Evolutionary conservation across 352 stramenopile genomes (phyloP), one percentile per base, ranked within the genome.

Genomic region (Phytophthora sansomeana): DNA sequence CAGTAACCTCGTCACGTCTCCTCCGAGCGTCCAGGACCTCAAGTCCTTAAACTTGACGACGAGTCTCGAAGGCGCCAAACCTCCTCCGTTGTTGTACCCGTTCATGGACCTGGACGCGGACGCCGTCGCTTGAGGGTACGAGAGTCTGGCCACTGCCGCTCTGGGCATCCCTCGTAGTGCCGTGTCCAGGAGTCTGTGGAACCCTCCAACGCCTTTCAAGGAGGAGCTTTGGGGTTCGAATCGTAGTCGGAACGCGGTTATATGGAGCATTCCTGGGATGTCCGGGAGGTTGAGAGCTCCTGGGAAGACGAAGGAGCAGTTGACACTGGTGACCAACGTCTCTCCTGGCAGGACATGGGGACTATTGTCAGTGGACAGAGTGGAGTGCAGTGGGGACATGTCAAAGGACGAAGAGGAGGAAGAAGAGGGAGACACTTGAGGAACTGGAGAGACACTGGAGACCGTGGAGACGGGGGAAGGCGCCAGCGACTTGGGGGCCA

Each of bases 1-100:
- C 75, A 96, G 82, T 50, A 96, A 71, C 54, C 79, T 60, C 0
- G 56, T 66, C 11, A 93, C 71, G 39, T 95, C 82, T 19, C 88
- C 88, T n/a, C 61, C 57, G 4, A 96, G 60, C 24, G 72, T 85
- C 88, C 88, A 96, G 11, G 78, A 75, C 0, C 83, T 75, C 29
- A 93, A 66, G 56, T 93, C 85, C 48, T 93, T 93, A 53, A 94
- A 95, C 67, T 93, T 89, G 55, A 96, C 41, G 35, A 93, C 79
- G 8, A 96, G 65, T 52, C 85, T 72, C 10, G 80, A 80, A 5
- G 83, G 86, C 16, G 75, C 54, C 5, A 63, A 44, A 10, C 44
- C 49, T n/a, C 56, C 55, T 2, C 33, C 51, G 9, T 50, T 72
- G 42, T 21, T 55, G 38, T 68, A 71, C 14, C 42, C 30, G 43